Base-by-base conservation (phyloP, 2,329 filamentous ascomycete genomes). In the Pezicula radicicola region DNA sequence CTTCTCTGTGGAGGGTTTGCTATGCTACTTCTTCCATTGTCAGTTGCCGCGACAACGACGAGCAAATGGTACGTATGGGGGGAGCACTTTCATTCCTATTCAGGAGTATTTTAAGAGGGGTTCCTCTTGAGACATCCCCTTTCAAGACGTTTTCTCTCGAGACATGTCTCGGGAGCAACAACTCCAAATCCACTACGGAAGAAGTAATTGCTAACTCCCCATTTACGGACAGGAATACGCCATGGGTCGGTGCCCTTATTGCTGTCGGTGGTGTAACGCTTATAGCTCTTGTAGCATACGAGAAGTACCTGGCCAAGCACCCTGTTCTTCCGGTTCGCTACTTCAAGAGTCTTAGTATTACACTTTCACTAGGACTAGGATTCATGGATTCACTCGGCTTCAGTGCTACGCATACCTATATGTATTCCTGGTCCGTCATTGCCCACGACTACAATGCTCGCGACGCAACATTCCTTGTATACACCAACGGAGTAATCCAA, bases 1-100 rank as follows among this genome's bases (percentile, higher is more conserved):
- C 65, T 81, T 1, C 71, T 81, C 33, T 72, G 70, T 18, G 72
- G 70, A 30, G 77, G 77, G 0, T 75, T 78, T 52, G 70, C 74
- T 0, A 61, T 77, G 53, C 53, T 79, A 1, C 64, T 79, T n/a
- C 62, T 79, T 1, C 76, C 76, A 0, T 64, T 78, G 36, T 75
- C 74, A 0, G 58, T 80, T 2, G 74, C 75, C 0, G 67, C 72
- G 0, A 71, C 71, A 2, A 52, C 55, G 2, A 33, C 53, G 7
- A 18, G 28, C 15, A 27, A 51, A 13, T 19, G 19, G 21, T 21
- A 21, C 21, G 21, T 21, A 21, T 21, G 3, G 3, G 21, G 21
- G 21, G 21, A 21, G 21, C 5, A 21, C 21, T 21, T 21, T 21
- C 21, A 21, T 21, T 21, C 21, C 5, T 3, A 21, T 21, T 21